A percentile compares a stretch with the other conserved stretches of the same genome.
phyloP scores from a whole-genome alignment of 352 stramenopile genomes.

The Phytophthora litchii region DNA sequence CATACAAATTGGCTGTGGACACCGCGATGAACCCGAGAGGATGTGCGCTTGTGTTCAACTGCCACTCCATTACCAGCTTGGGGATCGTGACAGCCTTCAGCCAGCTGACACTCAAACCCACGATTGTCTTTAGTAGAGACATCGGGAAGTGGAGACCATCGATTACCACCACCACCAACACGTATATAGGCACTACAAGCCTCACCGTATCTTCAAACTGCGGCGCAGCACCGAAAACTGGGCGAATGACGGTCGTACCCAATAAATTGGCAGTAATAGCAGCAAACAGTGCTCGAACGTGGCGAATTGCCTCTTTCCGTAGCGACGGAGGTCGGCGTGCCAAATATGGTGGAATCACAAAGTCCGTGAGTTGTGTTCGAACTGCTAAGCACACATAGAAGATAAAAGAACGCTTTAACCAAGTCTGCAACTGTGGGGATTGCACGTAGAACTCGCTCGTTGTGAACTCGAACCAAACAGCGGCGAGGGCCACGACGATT shows the following conservation, averaged over 20 bases:
- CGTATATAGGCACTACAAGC: conserved; percentile 67
- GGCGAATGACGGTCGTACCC: conserved; percentile 68
- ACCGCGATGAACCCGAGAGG: conserved; percentile 63
- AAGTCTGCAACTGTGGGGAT: conserved; percentile 45
- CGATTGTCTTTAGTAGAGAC: conserved; percentile 49
- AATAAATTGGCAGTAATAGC: conserved; percentile 67
- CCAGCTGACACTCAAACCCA: conserved; percentile 72
- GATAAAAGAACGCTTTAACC: conserved; percentile 66
- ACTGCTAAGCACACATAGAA: conserved; percentile 62
- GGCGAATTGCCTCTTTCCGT: conserved; percentile 28
- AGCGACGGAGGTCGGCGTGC: conserved; percentile 44
- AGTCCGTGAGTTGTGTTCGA: conserved; percentile 46
- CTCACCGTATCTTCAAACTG: conserved; percentile 65
- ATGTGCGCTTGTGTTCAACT: conserved; percentile 48
- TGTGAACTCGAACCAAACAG: conserved; percentile 62
- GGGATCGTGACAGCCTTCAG: conserved; percentile 75
- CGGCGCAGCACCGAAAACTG: conserved; percentile 55
- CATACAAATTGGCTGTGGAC: conserved; percentile 75
- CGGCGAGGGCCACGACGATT: conserved; percentile 39
- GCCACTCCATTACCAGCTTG: conserved; percentile 70
- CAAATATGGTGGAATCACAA: conserved; percentile 45
- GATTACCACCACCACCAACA: conserved; percentile 46
- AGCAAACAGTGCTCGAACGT: conserved; percentile 55
- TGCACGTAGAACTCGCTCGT: conserved; percentile 54
- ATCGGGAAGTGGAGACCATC: conserved; percentile 48